These are phyloP conservation scores for Pichia nakasei DNA, from an alignment of 805 yeast genomes.

Conservation along the genomic window DNA sequence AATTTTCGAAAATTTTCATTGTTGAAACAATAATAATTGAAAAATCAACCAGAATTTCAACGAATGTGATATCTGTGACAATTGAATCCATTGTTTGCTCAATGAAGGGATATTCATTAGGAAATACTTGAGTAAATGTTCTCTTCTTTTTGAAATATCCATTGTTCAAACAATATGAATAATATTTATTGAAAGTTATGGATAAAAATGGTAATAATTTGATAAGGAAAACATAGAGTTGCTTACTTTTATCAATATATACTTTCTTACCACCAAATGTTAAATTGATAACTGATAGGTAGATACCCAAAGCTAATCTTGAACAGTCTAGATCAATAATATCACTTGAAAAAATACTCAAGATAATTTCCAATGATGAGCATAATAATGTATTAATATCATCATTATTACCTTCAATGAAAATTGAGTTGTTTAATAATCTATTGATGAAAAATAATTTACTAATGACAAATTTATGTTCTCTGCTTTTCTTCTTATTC, in stretches of 20 bases:
- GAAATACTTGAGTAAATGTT: slow-evolving; percentile 62
- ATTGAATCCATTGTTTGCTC: slow-evolving; percentile 64
- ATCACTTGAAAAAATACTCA: slow-evolving; percentile 46
- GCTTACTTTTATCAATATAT: slow-evolving; percentile 23
- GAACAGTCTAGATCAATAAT: slow-evolving; percentile 46
- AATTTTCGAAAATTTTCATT: slow-evolving; percentile 27
- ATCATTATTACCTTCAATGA: slow-evolving; percentile 19
- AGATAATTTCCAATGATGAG: slow-evolving; percentile 44
- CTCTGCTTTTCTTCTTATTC: slow-evolving; percentile 35
- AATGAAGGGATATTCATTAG: slow-evolving; percentile 53
- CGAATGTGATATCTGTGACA: slow-evolving; percentile 58
- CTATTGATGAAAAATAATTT: slow-evolving; percentile 57
- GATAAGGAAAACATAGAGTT: slow-evolving; percentile 37
- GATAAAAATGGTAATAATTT: slow-evolving; percentile 49
- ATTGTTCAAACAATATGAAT: slow-evolving; percentile 39
- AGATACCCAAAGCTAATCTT: slow-evolving; percentile 53
- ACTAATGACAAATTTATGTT: slow-evolving; percentile 45
- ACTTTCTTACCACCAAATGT: slow-evolving; percentile 18
- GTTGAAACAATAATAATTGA: slow-evolving; percentile 51
- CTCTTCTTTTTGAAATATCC: slow-evolving; percentile 44
- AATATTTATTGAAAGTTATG: slow-evolving; percentile 41
- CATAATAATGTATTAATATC: slow-evolving; percentile 29
- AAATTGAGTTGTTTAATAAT: slow-evolving; percentile 29
- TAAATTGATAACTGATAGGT: slow-evolving; percentile 38
- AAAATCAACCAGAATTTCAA: slow-evolving; percentile 65